Base-by-base conservation (phyloP, 345 rosid genomes). In the Kandelia obovata region DNA sequence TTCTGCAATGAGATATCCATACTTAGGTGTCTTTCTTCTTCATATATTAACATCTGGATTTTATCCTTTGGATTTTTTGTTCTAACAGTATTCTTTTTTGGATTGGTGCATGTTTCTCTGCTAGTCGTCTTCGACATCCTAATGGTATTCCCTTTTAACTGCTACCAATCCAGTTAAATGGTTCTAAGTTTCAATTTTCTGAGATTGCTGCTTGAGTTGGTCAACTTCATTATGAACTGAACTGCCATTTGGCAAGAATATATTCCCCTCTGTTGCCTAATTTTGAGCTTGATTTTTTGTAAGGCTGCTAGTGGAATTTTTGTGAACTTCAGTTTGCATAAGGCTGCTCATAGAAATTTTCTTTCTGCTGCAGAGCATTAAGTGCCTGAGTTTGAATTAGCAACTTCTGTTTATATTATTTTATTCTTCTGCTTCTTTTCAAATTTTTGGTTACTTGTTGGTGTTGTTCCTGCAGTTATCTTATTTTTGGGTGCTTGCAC, bases 401-500 rank as follows among this genome's bases (percentile, higher is more conserved):
- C 58, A 13, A 55, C 15, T 26, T 56, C 13, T 56, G 59, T 27
- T 27, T 25, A 21, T 56, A 43, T 15, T 56, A 25, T 27, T 20
- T 10, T 56, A 56, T 56, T 25, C 1, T 27, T 26, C 59, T n/a
- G 30, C 30, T 56, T 25, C 28, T 56, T 25, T 4, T 11, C 28
- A 25, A 56, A 55, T 21, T 23, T 43, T 43, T 43, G 1, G 49
- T 43, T 43, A 43, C 13, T 43, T 17, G 8, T 51, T 47, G 78
- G 56, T 15, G 67, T 21, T 35, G 1, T 66, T 80, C 39, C 72
- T 83, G 92, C 90, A 92, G 98, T 92, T 65, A 90, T 96, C 77
- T 87, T 96, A 65, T 96, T 92, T 84, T 80, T 92, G 83, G 99
- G 99, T 80, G 99, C 99, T 55, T 96, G 98, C 86, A 89, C 87